These are phyloP conservation scores for Parathielavia hyrcaniae DNA, from an alignment of 495 filamentous ascomycete species.

Conservation along the genomic window DNA sequence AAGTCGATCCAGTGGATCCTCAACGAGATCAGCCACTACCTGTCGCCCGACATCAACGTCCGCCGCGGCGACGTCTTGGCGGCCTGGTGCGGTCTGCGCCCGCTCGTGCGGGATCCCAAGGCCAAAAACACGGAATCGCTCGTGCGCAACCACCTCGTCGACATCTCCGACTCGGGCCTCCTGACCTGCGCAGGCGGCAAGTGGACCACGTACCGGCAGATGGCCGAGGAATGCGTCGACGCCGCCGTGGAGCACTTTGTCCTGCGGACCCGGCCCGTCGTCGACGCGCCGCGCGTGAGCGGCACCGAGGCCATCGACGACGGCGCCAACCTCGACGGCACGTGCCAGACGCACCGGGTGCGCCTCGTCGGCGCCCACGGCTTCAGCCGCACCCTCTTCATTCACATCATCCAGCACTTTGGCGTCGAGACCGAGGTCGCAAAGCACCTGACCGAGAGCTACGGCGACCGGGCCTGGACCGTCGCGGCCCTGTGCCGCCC, in stretches of 20 bases:
- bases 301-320: slow-evolving; percentile 73
- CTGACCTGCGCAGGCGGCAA: slow-evolving; percentile 95
- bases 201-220: slow-evolving; percentile 98
- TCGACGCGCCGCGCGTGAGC: slow-evolving; percentile 62
- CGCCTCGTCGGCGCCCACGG: slow-evolving; percentile 90
- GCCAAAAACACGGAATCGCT: slow-evolving; percentile 90
- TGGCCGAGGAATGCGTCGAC: slow-evolving; percentile 96
- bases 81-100: slow-evolving; percentile 92
- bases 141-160: slow-evolving; percentile 90
- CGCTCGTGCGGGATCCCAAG: slow-evolving; percentile 89
- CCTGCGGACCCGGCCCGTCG: slow-evolving; percentile 56
- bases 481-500: slow-evolving; percentile 79
- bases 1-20: slow-evolving; percentile 97
- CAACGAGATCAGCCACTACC: slow-evolving; percentile 79
- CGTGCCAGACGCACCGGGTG: slow-evolving; percentile 86
- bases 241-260: slow-evolving; percentile 73
- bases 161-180: slow-evolving; percentile 77
- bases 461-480: slow-evolving; percentile 94
- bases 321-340: slow-evolving; percentile 69
- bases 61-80: slow-evolving; percentile 91
- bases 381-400: slow-evolving; percentile 91
- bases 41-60: slow-evolving; percentile 89
- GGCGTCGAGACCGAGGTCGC: slow-evolving; percentile 94
- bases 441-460: slow-evolving; percentile 79
- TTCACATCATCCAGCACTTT: slow-evolving; percentile 96